phyloP scores from a whole-genome alignment of 2,329 filamentous ascomycete genomes.

The Sphaerulina populicola region DNA sequence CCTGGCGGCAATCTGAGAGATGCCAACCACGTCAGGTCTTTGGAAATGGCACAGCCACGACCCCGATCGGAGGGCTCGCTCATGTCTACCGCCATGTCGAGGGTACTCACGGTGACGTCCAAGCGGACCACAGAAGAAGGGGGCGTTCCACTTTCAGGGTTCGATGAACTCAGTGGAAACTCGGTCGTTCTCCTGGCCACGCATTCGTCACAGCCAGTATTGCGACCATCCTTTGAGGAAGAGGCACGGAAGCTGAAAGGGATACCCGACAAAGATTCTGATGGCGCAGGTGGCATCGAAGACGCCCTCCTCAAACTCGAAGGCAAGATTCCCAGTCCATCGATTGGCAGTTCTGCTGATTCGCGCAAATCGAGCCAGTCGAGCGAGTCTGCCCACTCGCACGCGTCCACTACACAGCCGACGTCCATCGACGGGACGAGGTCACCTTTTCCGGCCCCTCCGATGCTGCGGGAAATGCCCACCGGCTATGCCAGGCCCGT shows the following conservation, averaged over 20 bases:
- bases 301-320: conserved; percentile 89
- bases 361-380: conserved; percentile 3
- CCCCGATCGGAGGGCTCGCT: conserved; percentile 37
- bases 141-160: conserved; percentile 9
- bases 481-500: conserved; percentile 13
- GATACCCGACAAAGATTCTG: conserved; percentile 59
- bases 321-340: conserved; percentile 46
- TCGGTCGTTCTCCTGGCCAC: conserved; percentile 41
- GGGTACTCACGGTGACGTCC: conserved; percentile 1
- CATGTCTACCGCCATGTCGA: conserved; percentile 15
- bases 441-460: conserved; percentile 6
- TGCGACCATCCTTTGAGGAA: conserved; percentile 69
- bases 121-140: conserved; percentile 16
- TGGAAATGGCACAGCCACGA: conserved; percentile 35
- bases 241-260: conserved; percentile 80
- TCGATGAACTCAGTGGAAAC: conserved; percentile 16
- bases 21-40: conserved; percentile 41
- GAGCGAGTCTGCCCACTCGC: background rate
- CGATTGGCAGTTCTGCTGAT: conserved; percentile 9
- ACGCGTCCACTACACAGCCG: conserved; percentile 3
- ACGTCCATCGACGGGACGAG: conserved; percentile 2
- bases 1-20: conserved; percentile 44
- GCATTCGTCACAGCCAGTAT: conserved; percentile 48
- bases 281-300: conserved; percentile 72
- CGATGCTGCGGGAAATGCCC: conserved; percentile 11